A percentile compares a stretch with the other conserved stretches of the same genome.
phyloP scores from a whole-genome alignment of 139 green algal genomes.

The Asterochloris sp. region DNA sequence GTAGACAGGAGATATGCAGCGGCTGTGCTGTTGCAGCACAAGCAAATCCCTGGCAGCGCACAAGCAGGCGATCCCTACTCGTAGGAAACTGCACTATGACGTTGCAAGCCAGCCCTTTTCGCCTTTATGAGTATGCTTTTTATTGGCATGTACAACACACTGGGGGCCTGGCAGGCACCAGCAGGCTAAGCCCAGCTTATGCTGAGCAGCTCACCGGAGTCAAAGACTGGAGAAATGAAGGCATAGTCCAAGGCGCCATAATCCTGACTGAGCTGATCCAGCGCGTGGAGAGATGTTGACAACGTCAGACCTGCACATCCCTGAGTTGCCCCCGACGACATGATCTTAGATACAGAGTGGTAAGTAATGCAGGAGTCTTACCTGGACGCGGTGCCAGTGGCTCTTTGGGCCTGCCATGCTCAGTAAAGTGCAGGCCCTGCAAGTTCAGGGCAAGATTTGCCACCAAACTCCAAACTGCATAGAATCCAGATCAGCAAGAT shows the following conservation, averaged over 20 bases:
- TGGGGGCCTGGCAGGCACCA: no score
- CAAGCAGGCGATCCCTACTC: no score
- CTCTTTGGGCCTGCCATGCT: slow-evolving; percentile 3
- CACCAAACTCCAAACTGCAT: background rate
- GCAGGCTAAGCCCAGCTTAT: no score
- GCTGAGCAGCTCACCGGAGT: slow-evolving; percentile 20
- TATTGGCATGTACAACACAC: no score
- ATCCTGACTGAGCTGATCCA: slow-evolving; percentile 16
- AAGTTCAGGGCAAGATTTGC: background rate
- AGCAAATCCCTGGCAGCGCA: no score
- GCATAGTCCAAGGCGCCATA: slow-evolving; percentile 37
- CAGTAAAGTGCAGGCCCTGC: slow-evolving; percentile 35
- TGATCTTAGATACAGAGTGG: no score
- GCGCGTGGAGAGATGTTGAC: slow-evolving; percentile 24
- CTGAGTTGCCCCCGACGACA: background rate
- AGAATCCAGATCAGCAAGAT: background rate
- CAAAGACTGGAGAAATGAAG: slow-evolving; percentile 48
- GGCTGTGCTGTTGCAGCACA: no score
- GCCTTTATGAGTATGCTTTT: no score
- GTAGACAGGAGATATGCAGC: no score
- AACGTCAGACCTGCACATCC: background rate
- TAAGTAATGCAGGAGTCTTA: no score
- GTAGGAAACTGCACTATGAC: no score
- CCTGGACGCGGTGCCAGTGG: background rate
- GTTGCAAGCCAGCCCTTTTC: no score